These are phyloP conservation scores for Alternaria sp. DNA, from an alignment of 2,329 filamentous ascomycete genomes.

Conservation along the genomic window DNA sequence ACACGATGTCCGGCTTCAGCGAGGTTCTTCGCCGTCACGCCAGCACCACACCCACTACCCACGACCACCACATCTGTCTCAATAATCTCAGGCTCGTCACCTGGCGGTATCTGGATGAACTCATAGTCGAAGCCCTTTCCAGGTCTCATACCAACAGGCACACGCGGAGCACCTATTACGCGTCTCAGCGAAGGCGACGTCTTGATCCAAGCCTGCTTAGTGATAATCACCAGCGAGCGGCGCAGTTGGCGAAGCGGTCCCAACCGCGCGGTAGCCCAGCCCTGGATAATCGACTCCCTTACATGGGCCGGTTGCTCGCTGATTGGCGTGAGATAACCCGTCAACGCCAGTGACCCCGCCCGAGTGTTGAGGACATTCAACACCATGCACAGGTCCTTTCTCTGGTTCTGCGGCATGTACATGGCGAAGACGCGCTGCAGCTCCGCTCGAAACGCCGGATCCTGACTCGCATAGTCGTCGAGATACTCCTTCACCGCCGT, in stretches of 20 bases:
- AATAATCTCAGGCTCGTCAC: constrained; percentile 63
- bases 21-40: constrained; percentile 79
- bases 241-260: constrained; percentile 62
- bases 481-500: constrained; percentile 61
- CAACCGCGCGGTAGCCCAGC: constrained; percentile 67
- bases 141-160: constrained; percentile 62
- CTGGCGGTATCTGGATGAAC: constrained; percentile 68
- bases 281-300: constrained; percentile 67
- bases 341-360: constrained; percentile 68
- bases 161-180: constrained; percentile 65
- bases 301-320: constrained; percentile 65
- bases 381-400: constrained; percentile 58
- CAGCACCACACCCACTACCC: constrained; percentile 86
- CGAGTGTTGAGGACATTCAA: constrained; percentile 64
- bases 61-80: constrained; percentile 85
- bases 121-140: constrained; percentile 62
- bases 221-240: constrained; percentile 63
- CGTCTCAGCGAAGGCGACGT: constrained; percentile 62
- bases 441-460: constrained; percentile 61
- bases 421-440: constrained; percentile 57
- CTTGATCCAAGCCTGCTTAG: constrained; percentile 62
- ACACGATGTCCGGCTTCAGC: constrained; percentile 78
- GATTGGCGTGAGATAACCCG: constrained; percentile 69
- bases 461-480: constrained; percentile 58
- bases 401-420: constrained; percentile 57